Conservation (phyloP, 2,329 filamentous ascomycete genomes). For the Rhytidhysteron rufulum region DNA sequence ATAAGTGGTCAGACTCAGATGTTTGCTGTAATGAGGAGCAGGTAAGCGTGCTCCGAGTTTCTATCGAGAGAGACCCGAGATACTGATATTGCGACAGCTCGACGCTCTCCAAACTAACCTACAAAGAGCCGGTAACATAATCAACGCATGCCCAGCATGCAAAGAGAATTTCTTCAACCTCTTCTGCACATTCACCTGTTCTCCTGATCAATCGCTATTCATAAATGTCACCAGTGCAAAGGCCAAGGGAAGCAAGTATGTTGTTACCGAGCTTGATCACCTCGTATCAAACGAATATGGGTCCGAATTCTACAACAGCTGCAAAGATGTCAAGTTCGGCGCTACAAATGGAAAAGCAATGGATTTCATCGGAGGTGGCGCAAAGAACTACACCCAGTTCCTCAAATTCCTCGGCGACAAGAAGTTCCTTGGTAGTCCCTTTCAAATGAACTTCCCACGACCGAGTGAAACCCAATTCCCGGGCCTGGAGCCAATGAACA, state of each 20-base stretch:
- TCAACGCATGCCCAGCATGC: slow-evolving; percentile 92
- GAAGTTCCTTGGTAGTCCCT: slow-evolving; percentile 86
- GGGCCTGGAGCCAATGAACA: slow-evolving; percentile 67
- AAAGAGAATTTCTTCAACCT: slow-evolving; percentile 98
- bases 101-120: slow-evolving; percentile 78
- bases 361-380: slow-evolving; percentile 91
- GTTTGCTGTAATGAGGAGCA: slow-evolving; percentile 84
- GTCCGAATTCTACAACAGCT: slow-evolving; percentile 88
- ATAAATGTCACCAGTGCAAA: slow-evolving; percentile 81
- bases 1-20: slow-evolving; percentile 76
- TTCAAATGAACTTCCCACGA: slow-evolving; percentile 91
- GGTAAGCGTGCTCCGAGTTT: slow-evolving; percentile 43
- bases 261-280: slow-evolving; percentile 90
- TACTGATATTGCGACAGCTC: slow-evolving; percentile 50
- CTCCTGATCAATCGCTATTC: slow-evolving; percentile 91
- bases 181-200: slow-evolving; percentile 98
- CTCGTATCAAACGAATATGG: slow-evolving; percentile 82
- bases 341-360: slow-evolving; percentile 91
- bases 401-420: slow-evolving; percentile 91
- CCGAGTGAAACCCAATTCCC: slow-evolving; percentile 57
- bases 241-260: slow-evolving; percentile 55
- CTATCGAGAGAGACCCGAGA: not conserved
- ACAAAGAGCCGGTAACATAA: slow-evolving; percentile 80
- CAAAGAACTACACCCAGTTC: slow-evolving; percentile 82
- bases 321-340: slow-evolving; percentile 98